These are phyloP conservation scores for Colletotrichum liriopes DNA, from an alignment of 2,329 filamentous ascomycete species.

Conservation along the genomic window DNA sequence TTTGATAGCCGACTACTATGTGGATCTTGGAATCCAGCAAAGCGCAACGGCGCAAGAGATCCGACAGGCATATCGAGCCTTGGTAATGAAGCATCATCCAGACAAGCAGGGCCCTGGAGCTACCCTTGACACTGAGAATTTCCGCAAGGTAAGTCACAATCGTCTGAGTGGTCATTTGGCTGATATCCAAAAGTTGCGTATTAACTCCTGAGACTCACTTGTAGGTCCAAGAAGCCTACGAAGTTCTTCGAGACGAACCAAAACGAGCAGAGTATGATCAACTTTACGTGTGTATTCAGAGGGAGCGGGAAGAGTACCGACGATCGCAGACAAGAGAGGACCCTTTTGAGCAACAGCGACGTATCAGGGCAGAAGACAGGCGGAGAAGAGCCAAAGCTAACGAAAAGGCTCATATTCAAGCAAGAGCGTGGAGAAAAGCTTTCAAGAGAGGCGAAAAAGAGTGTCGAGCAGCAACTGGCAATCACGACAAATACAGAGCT, in stretches of 20 bases:
- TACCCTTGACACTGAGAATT: not conserved
- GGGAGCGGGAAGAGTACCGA: not conserved
- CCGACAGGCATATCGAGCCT: not conserved
- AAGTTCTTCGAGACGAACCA: not conserved
- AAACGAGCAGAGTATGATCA: not conserved
- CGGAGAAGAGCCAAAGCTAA: not conserved
- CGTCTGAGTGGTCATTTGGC: too few species aligned
- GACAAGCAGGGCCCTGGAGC: not conserved
- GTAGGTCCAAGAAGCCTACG: conserved; percentile 7
- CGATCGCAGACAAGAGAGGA: not conserved
- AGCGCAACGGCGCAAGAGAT: not conserved
- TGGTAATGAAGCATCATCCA: not conserved
- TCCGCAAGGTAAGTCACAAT: not conserved
- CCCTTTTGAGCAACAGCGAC: not conserved
- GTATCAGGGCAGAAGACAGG: not conserved
- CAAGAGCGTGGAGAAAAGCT: too few species aligned
- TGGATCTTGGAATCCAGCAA: not conserved
- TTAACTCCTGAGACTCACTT: not conserved
- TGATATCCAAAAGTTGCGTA: not conserved
- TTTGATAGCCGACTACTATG: not conserved
- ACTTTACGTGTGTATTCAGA: not conserved
- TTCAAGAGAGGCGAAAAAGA: not conserved
- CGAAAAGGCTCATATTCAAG: not conserved
- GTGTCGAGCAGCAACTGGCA: not conserved
- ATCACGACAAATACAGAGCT: not conserved